Evolutionary conservation across 257 asterid genomes (phyloP), one percentile per base, ranked within the genome.

Genomic region (Nicotiana obtusifolia): DNA sequence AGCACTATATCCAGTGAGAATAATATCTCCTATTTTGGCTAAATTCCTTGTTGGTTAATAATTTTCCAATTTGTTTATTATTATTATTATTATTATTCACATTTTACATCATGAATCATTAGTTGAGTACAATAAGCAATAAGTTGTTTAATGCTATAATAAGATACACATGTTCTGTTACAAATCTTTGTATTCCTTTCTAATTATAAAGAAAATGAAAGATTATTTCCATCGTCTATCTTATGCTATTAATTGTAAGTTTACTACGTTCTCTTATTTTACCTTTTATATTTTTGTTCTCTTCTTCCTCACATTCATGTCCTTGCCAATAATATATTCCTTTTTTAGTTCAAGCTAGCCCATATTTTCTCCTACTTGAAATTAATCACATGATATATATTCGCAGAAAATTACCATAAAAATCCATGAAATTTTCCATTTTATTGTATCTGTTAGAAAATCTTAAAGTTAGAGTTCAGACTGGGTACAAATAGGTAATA

Each of bases 1-100:
- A 90, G 82, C 87, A 67, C 89, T 64, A 86, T 88, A 41, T 80
- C 93, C 7, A 84, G 85, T 76, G 90, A 89, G 28, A 86, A 89
- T 49, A 73, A 73, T 87, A 87, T 88, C 19, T 78, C 91, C 35
- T 94, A 91, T 84, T 92, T 91, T 88, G 90, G 94, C 81, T 93
- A 86, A 87, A 28, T 82, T 83, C 64, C 24, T 54, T 83, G 5
- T 15, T 60, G 53, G 77, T 62, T 14, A 62, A 10, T n/a, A 19
- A 35, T 79, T 86, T 64, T 49, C 57, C 66, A 62, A 54, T 66
- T 81, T 82, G 30, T 49, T 41, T 8, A 41, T 41, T 41, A 41
- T 41, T 15, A 53, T 52, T 44, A 81, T 75, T 64, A 65, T 52
- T 44, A 81, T 75, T 64, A 65, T 60, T 78, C 69, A 37, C 41